Conservation (phyloP, 2,329 filamentous ascomycete species). For the Bretziella fagacearum region DNA sequence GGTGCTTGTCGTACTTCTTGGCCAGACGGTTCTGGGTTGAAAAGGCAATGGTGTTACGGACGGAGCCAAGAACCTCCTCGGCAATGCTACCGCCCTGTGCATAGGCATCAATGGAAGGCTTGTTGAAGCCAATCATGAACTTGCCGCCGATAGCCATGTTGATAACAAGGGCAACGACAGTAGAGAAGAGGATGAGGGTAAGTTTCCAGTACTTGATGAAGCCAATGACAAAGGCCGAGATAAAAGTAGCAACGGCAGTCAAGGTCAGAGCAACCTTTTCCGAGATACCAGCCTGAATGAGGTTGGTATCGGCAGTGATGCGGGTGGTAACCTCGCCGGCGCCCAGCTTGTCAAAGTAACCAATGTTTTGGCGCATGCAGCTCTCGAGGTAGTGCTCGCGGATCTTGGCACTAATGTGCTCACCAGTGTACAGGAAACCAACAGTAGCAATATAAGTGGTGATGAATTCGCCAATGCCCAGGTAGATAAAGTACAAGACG, state of each 20-base stretch:
- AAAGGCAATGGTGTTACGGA: conserved; percentile 83
- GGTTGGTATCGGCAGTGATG: conserved; percentile 84
- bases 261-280: conserved; percentile 73
- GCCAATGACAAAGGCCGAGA: conserved; percentile 77
- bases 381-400: conserved; percentile 69
- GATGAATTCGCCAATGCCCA: conserved; percentile 61
- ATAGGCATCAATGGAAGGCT: conserved; percentile 60
- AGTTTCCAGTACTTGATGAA: conserved; percentile 89
- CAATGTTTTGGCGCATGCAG: conserved; percentile 77
- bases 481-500: conserved; percentile 72
- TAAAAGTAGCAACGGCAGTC: conserved; percentile 61
- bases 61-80: conserved; percentile 86
- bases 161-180: conserved; percentile 61
- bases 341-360: conserved; percentile 82
- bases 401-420: conserved; percentile 63
- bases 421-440: conserved; percentile 76
- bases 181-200: conserved; percentile 70
- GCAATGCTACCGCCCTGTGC: conserved; percentile 73
- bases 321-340: conserved; percentile 87
- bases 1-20: conserved; percentile 61
- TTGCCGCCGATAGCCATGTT: conserved; percentile 57
- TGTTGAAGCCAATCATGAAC: conserved; percentile 69
- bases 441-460: conserved; percentile 61
- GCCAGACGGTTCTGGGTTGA: conserved; percentile 88
- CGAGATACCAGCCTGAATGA: conserved; percentile 85